Evolutionary conservation across 2,329 filamentous ascomycete species (phyloP).

Genomic region (Xylariaceae sp.): DNA sequence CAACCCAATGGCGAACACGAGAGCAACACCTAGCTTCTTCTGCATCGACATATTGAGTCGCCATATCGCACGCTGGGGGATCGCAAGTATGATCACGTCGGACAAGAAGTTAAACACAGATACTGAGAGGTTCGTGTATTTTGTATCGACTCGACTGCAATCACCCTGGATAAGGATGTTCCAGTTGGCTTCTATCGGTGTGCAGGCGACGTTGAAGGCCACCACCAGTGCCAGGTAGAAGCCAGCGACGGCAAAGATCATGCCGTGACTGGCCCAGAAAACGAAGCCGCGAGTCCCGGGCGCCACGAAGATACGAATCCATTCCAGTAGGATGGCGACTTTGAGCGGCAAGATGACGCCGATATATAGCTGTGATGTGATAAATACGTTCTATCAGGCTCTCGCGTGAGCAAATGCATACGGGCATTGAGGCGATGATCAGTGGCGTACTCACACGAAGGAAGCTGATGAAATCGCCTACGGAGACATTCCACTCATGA

Average conservation of each 20-base stretch:
- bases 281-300: not conserved
- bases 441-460: too few relatives aligned
- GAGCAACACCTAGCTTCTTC: not conserved
- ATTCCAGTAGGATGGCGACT: not conserved
- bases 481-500: too few relatives aligned
- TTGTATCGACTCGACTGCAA: not conserved
- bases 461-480: too few relatives aligned
- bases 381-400: too few relatives aligned
- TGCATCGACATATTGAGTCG: not conserved
- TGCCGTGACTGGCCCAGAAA: not conserved
- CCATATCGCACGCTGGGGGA: not conserved
- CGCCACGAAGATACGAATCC: not conserved
- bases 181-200: not conserved
- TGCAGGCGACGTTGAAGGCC: not conserved
- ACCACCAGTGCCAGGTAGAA: not conserved
- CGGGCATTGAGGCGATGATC: too few relatives aligned
- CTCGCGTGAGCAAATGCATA: too few relatives aligned
- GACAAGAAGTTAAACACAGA: not conserved
- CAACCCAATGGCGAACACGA: not conserved
- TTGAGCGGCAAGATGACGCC: not conserved
- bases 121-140: not conserved
- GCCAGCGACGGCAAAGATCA: not conserved
- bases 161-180: not conserved
- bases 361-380: too few relatives aligned
- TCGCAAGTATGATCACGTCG: not conserved